Base-by-base conservation (phyloP, 441 rosid genomes). In the Erodium texanum region DNA sequence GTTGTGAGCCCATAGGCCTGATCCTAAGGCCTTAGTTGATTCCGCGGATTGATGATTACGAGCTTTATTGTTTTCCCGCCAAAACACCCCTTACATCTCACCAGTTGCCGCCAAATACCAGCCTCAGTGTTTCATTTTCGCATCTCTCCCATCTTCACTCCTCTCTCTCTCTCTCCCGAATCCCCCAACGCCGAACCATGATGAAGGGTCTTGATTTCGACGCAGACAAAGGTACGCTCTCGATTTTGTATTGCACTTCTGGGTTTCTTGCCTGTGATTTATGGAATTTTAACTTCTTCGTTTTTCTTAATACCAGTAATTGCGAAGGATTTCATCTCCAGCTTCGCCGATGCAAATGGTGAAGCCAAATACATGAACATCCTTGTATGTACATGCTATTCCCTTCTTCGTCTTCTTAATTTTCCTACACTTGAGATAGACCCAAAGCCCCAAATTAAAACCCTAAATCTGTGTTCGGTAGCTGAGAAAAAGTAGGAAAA, bases 251-350 rank as follows among this genome's bases (percentile, higher is more conserved):
- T 34, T 23, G 3, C 7, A n/a, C 52, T 64, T 43, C 16, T 43
- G 50, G 50, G 50, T 67, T 19, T 45, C 18, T 1, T 66, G 8
- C 5, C 20, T 70, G 6, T 3, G 24, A 41, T 52, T 4, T 6
- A 27, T 43, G 56, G 22, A 7, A 2, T 66, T 48, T 62, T 10
- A 23, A 14, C 5, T 18, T 58, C 24, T 38, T 32, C 36, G 36
- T 7, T 68, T 50, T 19, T 50, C 1, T 59, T 22, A 24, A 23
- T 19, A 10, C 3, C n/a, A 94, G 98, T 19, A 24, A 50, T 86
- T 3, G 93, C 99, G 1, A 94, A 83, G 85, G 97, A 90, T 29
- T 94, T 94, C 74, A 85, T 94, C 15, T 76, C 86, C 11, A 86
- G 81, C 75, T 92, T 90, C 82, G 72, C 82, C 38, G 90, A 89